These are phyloP conservation scores for Coniella vitis DNA, from an alignment of 2,329 filamentous ascomycete genomes.

Conservation along the genomic window DNA sequence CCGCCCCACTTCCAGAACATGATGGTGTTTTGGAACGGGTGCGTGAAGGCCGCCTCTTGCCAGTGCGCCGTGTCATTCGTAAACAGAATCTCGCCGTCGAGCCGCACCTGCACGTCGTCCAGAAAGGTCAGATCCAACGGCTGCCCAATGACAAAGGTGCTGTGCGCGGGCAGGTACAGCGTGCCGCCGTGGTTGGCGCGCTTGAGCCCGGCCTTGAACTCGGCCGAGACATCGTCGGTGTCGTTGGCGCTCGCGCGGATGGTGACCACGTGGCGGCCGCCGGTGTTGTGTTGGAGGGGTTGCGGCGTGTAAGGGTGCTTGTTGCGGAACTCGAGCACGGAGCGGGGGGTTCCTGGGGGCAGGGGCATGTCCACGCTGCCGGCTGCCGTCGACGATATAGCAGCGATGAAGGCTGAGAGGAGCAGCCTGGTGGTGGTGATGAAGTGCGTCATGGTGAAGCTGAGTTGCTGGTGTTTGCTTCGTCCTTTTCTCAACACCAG, in stretches of 20 bases:
- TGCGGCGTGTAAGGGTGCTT: conserved; percentile 29
- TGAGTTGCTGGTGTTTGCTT: background rate
- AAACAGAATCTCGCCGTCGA: conserved; percentile 49
- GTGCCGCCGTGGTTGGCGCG: conserved; percentile 53
- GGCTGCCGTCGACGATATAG: conserved; percentile 16
- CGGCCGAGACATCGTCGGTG: conserved; percentile 48
- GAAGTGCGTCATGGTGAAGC: conserved; percentile 17
- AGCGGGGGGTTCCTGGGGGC: conserved; percentile 28
- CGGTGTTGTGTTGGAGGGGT: conserved; percentile 11
- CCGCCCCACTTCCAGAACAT: conserved; percentile 61
- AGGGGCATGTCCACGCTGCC: conserved; percentile 20
- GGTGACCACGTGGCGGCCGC: conserved; percentile 30
- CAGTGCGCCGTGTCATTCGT: conserved; percentile 38
- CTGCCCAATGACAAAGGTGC: conserved; percentile 52
- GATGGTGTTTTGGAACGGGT: conserved; percentile 43
- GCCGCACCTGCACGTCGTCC: conserved; percentile 48
- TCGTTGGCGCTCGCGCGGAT: conserved; percentile 47
- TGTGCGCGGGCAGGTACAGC: conserved; percentile 43
- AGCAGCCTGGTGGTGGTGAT: conserved; percentile 13
- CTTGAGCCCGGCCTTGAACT: conserved; percentile 47
- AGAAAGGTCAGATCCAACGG: conserved; percentile 52
- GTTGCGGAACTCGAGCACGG: conserved; percentile 30
- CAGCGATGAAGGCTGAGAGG: conserved; percentile 22
- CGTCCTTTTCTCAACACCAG: no score
- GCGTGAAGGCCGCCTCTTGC: conserved; percentile 33